A percentile compares a stretch with the other conserved stretches of the same genome.
Conservation (phyloP, 2,329 filamentous ascomycete genomes). For the Trichothecium roseum region DNA sequence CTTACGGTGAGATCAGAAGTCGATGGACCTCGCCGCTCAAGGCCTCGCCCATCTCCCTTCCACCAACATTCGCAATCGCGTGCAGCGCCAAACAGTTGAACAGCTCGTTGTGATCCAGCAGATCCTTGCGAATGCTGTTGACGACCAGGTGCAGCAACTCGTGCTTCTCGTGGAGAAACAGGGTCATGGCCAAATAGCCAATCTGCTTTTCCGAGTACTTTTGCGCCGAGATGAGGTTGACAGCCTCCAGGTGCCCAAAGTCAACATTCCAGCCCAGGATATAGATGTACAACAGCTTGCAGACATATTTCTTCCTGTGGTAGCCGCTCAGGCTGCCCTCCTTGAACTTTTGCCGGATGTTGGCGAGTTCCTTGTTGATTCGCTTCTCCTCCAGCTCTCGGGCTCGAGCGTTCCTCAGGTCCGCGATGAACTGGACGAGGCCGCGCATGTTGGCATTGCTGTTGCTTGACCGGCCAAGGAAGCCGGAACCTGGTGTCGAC, state of each 20-base stretch:
- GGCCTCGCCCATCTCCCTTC: constrained; percentile 94
- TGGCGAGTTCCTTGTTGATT: constrained; percentile 98
- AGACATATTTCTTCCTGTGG: constrained; percentile 99
- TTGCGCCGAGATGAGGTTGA: constrained; percentile 90
- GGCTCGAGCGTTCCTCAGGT: constrained; percentile 87
- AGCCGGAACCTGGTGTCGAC: constrained; percentile 48
- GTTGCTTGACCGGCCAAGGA: constrained; percentile 55
- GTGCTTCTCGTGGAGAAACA: constrained; percentile 95
- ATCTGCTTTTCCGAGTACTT: constrained; percentile 99
- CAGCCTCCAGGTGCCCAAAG: constrained; percentile 95
- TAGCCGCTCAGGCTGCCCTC: constrained; percentile 89
- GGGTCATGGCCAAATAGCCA: constrained; percentile 91
- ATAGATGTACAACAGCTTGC: constrained; percentile 99
- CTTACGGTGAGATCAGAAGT: constrained; percentile 86
- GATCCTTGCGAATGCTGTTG: constrained; percentile 95
- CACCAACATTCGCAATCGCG: constrained; percentile 94
- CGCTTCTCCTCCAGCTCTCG: constrained; percentile 96
- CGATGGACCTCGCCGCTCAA: constrained; percentile 86
- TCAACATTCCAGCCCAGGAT: constrained; percentile 99
- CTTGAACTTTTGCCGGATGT: constrained; percentile 98
- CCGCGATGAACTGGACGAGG: constrained; percentile 95
- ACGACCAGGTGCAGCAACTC: constrained; percentile 93
- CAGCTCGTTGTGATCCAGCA: constrained; percentile 89
- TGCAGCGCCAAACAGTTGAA: constrained; percentile 96
- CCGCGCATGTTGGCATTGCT: constrained; percentile 65